Evolutionary conservation across 148 eudicot genomes (phyloP).

Genomic region (Spergularia bocconei): DNA sequence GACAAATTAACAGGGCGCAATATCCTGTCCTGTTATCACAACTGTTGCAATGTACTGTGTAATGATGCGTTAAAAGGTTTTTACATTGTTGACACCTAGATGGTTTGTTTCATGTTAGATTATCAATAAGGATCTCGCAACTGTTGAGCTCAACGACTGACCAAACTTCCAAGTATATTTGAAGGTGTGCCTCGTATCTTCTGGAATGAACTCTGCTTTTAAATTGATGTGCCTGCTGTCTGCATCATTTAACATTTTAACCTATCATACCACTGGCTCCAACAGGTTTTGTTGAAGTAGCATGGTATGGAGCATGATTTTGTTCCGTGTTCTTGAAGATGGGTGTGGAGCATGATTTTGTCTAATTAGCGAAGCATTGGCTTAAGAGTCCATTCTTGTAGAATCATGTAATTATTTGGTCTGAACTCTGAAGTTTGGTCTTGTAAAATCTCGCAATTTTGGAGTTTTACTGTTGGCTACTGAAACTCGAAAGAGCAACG

Average conservation of each 20-base stretch:
- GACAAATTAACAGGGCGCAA: too few relatives aligned
- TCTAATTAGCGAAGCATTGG: neutral
- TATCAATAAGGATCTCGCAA: conserved; percentile 50
- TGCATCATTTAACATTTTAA: neutral
- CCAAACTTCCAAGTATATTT: conserved; percentile 1
- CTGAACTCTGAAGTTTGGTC: neutral
- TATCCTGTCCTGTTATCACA: too few relatives aligned
- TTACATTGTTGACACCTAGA: neutral
- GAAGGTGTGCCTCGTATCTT: conserved; percentile 15
- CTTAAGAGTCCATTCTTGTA: neutral
- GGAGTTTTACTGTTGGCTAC: neutral
- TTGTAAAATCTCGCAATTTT: neutral
- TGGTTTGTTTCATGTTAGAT: conserved; percentile 38
- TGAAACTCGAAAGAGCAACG: neutral
- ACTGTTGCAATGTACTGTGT: neutral
- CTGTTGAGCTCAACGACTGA: conserved; percentile 45
- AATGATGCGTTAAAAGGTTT: too few relatives aligned
- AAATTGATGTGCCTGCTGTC: neutral
- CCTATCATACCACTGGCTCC: neutral
- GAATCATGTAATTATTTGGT: neutral
- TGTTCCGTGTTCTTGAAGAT: neutral
- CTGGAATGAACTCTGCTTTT: neutral
- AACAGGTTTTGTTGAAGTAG: neutral
- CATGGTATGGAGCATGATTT: too few relatives aligned
- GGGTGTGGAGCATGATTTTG: neutral